phyloP scores from a whole-genome alignment of 768 basidiomycete genomes.

The Zangia roseola region DNA sequence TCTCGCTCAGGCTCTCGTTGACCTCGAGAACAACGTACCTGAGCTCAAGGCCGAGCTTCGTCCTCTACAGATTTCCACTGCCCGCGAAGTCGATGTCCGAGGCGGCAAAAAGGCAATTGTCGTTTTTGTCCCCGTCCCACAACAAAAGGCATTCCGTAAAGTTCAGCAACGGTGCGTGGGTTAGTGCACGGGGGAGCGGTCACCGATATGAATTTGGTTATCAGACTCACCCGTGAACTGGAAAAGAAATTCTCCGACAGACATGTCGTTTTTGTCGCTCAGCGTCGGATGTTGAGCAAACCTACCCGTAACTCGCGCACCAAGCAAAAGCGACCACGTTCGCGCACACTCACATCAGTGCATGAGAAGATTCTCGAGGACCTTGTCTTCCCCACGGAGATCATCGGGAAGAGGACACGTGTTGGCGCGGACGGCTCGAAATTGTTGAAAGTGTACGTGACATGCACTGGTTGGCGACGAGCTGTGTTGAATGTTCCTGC shows the following conservation, averaged over 20 bases:
- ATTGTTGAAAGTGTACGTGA: slow-evolving; percentile 92
- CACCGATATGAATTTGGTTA: slow-evolving; percentile 7
- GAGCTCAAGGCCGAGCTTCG: slow-evolving; percentile 98
- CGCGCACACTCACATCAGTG: slow-evolving; percentile 93
- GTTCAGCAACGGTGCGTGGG: slow-evolving; percentile 81
- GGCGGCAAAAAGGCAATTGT: slow-evolving; percentile 99
- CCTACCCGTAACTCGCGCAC: slow-evolving; percentile 91
- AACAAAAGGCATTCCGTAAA: slow-evolving; percentile 98
- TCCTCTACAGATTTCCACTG: slow-evolving; percentile 94
- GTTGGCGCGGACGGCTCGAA: slow-evolving; percentile 92
- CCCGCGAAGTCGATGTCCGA: slow-evolving; percentile 98
- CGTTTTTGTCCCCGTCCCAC: slow-evolving; percentile 95
- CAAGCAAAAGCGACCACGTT: slow-evolving; percentile 94
- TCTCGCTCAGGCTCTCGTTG: slow-evolving; percentile 94
- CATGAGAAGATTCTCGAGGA: slow-evolving; percentile 99
- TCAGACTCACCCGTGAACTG: slow-evolving; percentile 93
- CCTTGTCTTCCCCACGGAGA: slow-evolving; percentile 98
- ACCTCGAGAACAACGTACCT: slow-evolving; percentile 97
- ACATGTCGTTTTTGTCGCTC: slow-evolving; percentile 98
- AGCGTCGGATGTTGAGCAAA: slow-evolving; percentile 97
- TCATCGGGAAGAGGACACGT: slow-evolving; percentile 97
- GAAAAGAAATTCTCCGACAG: slow-evolving; percentile 99
- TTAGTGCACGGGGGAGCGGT: not conserved
- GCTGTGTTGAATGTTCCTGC: slow-evolving; percentile 17
- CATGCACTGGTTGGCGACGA: slow-evolving; percentile 5